These are phyloP conservation scores for Cylindrodendrum hubeiense DNA, from an alignment of 2,329 filamentous ascomycete genomes.

Conservation along the genomic window DNA sequence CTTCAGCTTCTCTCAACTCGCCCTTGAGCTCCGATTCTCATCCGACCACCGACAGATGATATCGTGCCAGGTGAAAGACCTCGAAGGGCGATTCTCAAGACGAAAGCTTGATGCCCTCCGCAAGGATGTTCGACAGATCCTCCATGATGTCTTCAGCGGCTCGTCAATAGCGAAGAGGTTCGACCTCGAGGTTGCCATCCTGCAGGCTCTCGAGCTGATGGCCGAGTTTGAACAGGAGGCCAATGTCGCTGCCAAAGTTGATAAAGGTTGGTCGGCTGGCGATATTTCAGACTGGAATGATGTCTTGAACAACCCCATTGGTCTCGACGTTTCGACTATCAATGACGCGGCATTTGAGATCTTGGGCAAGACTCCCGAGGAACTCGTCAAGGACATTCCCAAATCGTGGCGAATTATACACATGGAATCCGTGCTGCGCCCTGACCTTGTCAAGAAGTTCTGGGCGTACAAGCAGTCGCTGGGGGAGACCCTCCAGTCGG, in stretches of 20 bases:
- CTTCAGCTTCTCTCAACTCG: conserved; percentile 21
- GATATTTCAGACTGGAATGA: conserved; percentile 27
- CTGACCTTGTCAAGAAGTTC: conserved; percentile 49
- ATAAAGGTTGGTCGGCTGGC: conserved; percentile 28
- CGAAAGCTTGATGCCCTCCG: conserved; percentile 31
- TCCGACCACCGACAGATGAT: conserved; percentile 6
- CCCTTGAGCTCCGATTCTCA: conserved; percentile 19
- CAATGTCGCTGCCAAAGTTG: background rate
- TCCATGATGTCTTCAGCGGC: conserved; percentile 12
- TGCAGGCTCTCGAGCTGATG: conserved; percentile 34
- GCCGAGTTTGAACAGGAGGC: conserved; percentile 7
- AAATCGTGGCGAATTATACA: conserved; percentile 49
- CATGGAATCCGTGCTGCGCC: conserved; percentile 53
- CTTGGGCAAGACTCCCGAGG: conserved; percentile 17
- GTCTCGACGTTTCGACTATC: conserved; percentile 34
- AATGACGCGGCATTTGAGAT: conserved; percentile 33
- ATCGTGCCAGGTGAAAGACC: conserved; percentile 21
- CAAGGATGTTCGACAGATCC: conserved; percentile 25
- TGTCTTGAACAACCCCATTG: conserved; percentile 30
- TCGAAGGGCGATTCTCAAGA: background rate
- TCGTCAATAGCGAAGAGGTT: background rate
- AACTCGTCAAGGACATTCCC: conserved; percentile 19
- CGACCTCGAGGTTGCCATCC: conserved; percentile 26
- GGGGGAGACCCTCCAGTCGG: conserved; percentile 32
- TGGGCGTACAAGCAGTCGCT: conserved; percentile 42